phyloP scores from a whole-genome alignment of 768 basidiomycete species.

The Lyophyllum atratum region DNA sequence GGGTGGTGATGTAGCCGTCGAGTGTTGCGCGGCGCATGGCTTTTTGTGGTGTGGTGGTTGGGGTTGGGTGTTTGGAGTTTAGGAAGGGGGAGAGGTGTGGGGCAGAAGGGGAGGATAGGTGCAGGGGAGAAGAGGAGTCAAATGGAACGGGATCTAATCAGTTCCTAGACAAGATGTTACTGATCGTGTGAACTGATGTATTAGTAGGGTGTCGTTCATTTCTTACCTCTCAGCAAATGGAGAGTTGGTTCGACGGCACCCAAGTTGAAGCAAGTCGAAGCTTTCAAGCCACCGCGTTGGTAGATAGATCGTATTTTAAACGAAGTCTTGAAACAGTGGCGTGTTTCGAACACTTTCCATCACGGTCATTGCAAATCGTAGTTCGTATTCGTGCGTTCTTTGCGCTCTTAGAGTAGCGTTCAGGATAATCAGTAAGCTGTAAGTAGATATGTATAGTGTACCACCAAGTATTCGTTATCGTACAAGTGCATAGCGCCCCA shows the following conservation, averaged over 20 bases:
- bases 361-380: too few species aligned
- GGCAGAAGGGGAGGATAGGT: not conserved
- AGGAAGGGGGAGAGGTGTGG: not conserved
- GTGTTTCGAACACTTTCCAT: too few species aligned
- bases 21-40: slow-evolving; percentile 39
- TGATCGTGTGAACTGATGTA: not conserved
- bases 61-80: too few species aligned
- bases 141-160: not conserved
- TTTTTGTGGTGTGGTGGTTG: not conserved
- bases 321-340: too few species aligned
- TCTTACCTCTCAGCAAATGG: too few species aligned
- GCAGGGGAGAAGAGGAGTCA: not conserved
- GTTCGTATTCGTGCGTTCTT: not conserved
- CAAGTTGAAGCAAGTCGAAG: too few species aligned
- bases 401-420: not conserved
- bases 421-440: not conserved
- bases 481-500: not conserved
- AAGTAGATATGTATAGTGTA: not conserved
- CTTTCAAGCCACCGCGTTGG: too few species aligned
- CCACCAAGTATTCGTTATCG: not conserved
- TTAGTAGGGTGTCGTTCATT: too few species aligned
- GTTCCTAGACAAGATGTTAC: not conserved
- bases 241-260: too few species aligned
- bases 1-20: slow-evolving; percentile 87
- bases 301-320: too few species aligned